These are phyloP conservation scores for Sclerotinia sclerotiorum DNA, from an alignment of 2,329 filamentous ascomycete genomes.

Conservation along the genomic window DNA sequence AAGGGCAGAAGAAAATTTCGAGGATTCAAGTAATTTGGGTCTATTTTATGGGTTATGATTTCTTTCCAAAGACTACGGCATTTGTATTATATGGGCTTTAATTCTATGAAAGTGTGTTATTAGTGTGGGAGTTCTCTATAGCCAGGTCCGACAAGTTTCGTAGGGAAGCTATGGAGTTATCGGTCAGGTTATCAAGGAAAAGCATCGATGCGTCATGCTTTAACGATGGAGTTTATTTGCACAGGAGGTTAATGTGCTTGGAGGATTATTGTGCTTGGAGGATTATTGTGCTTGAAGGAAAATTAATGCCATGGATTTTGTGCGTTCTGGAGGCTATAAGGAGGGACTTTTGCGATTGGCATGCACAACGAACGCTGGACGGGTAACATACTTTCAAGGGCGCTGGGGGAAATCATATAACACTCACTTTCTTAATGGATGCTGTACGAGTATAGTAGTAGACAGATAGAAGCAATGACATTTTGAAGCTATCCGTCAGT, in stretches of 20 bases:
- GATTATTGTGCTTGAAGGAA: constrained; percentile 1
- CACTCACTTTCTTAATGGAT: background rate
- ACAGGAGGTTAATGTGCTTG: background rate
- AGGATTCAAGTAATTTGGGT: constrained; percentile 25
- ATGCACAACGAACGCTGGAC: background rate
- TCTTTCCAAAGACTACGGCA: background rate
- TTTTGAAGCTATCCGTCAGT: background rate
- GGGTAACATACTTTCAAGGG: constrained; percentile 1
- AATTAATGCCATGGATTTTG: background rate
- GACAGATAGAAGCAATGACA: constrained; percentile 13
- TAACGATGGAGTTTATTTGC: constrained; percentile 17
- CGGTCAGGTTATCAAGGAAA: background rate
- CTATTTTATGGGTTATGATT: constrained; percentile 5
- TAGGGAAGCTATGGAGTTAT: constrained; percentile 13
- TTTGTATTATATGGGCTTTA: constrained; percentile 20
- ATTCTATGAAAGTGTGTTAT: constrained; percentile 19
- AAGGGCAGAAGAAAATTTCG: constrained; percentile 35
- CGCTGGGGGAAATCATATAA: background rate
- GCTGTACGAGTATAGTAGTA: constrained; percentile 22
- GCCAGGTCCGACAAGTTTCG: background rate
- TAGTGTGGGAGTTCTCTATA: constrained; percentile 22
- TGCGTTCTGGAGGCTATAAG: constrained; percentile 5
- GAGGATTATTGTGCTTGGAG: background rate
- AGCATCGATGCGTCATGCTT: constrained; percentile 1
- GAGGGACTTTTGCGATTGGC: background rate